Evolutionary conservation across 306 rosid genomes (phyloP).

Genomic region (Vigna angularis): DNA sequence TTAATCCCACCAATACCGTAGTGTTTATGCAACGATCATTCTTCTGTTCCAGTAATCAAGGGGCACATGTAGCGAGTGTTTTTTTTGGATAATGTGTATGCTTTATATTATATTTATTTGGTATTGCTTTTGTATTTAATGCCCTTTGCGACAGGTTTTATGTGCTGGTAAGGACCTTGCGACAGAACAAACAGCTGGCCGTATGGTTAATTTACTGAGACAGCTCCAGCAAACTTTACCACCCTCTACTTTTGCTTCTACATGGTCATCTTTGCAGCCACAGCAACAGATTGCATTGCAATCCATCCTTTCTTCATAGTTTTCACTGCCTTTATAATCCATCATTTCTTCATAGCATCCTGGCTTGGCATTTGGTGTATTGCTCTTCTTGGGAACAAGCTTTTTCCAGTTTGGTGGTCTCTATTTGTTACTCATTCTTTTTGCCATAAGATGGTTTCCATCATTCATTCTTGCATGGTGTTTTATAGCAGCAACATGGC

Average conservation of each 20-base stretch:
- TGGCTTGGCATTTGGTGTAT: conserved; percentile 47
- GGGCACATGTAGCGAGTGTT: not conserved
- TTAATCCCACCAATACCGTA: not conserved
- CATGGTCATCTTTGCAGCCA: conserved; percentile 98
- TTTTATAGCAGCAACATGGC: conserved; percentile 58
- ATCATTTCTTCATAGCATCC: conserved; percentile 60
- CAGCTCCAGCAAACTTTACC: conserved; percentile 98
- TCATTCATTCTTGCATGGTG: conserved; percentile 70
- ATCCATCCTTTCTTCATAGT: conserved; percentile 72
- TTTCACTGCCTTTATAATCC: conserved; percentile 53
- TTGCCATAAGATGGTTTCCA: conserved; percentile 75
- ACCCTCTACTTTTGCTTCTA: conserved; percentile 86
- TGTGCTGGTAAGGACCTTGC: conserved; percentile 96
- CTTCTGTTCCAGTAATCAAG: not conserved
- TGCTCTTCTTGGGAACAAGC: conserved; percentile 45
- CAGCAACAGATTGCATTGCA: conserved; percentile 96
- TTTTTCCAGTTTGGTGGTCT: conserved; percentile 55
- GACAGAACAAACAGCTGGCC: conserved; percentile 83
- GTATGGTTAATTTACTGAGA: conserved; percentile 82
- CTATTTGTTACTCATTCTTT: conserved; percentile 72
- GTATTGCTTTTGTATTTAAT: conserved; percentile 22
- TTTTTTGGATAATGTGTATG: not conserved
- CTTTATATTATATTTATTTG: conserved; percentile 12
- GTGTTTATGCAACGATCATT: not conserved
- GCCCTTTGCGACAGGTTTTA: conserved; percentile 62